Evolutionary conservation across 345 rosid species (phyloP), one percentile per base, ranked within the genome.

Genomic region (Gynandropsis gynandra): DNA sequence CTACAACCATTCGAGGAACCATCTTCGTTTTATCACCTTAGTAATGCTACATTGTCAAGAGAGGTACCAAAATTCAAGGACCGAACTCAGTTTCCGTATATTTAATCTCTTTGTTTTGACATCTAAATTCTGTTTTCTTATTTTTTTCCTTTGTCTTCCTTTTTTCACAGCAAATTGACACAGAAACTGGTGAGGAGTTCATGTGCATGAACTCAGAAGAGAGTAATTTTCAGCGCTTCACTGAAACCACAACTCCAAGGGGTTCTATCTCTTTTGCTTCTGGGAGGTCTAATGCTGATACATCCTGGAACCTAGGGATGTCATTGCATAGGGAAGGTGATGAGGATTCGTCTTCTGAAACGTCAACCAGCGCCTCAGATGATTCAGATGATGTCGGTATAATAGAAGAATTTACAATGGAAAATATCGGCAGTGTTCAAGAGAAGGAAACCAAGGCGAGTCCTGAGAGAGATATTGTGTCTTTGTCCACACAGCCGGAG

Each of bases 301-400:
- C 45, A 49, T 53, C 88, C 34, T 82, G 94, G 98, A 74, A 84
- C 63, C 72, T 70, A 24, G 76, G 67, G 57, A 62, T 64, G 15
- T 59, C 71, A 0, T 52, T 56, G 61, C 76, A 65, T 56, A 77
- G 56, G 61, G 80, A 68, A 61, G 67, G 18, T 19, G 70, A 68
- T 24, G 34, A 42, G 38, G 66, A 65, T 56, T 59, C 71, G 1
- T 54, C 72, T 33, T 58, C 78, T 16, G 87, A 72, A 35, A 62
- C 74, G 19, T 73, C 82, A 39, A 54, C 41, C 12, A 59, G 47
- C 52, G 33, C 43, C 29, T 76, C 80, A 27, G 76, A 71, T 57
- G 87, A 76, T 75, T 74, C 87, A 4, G 74, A 70, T 46, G 96
- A 83, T 47, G 56, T 82, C 16, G 75, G 74, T 32, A 76, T 80